These are phyloP conservation scores for Colletotrichum liaoningense DNA, from an alignment of 2,329 filamentous ascomycete species.

Conservation along the genomic window DNA sequence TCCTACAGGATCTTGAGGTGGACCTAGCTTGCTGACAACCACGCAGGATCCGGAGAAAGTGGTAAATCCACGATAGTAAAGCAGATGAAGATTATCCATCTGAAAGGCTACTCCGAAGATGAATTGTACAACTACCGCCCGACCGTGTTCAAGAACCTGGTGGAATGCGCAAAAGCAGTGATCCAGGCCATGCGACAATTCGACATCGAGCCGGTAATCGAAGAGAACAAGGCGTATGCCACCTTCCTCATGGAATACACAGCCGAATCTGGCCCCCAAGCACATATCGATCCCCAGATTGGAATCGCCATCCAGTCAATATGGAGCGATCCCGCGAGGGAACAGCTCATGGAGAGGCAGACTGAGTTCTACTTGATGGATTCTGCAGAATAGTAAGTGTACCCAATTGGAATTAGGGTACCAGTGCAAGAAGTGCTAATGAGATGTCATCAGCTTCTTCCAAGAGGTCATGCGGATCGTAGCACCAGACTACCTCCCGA, in stretches of 20 bases:
- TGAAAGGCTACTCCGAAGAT: constrained; percentile 95
- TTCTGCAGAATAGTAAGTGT: constrained; percentile 92
- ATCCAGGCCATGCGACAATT: constrained; percentile 94
- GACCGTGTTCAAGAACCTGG: constrained; percentile 97
- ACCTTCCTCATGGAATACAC: constrained; percentile 88
- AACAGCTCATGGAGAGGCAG: constrained; percentile 88
- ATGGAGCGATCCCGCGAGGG: constrained; percentile 90
- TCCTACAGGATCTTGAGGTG: background rate
- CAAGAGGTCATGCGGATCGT: constrained; percentile 91
- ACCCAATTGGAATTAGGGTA: too few relatives aligned
- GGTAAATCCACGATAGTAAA: constrained; percentile 99
- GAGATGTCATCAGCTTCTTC: constrained; percentile 79
- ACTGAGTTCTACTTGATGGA: constrained; percentile 99
- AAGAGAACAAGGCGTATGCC: constrained; percentile 78
- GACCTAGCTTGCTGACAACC: constrained; percentile 14
- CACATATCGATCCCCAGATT: constrained; percentile 82
- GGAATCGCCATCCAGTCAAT: constrained; percentile 86
- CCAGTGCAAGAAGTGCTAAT: constrained; percentile 37
- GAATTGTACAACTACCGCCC: constrained; percentile 94
- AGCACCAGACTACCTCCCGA: constrained; percentile 85
- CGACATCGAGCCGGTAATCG: constrained; percentile 80
- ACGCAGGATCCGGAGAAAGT: constrained; percentile 92
- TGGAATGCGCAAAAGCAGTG: constrained; percentile 95
- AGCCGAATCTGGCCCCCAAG: constrained; percentile 90
- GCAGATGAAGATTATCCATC: constrained; percentile 99